Conservation (phyloP, 2,329 filamentous ascomycete genomes). For the Hypocreales sp. region DNA sequence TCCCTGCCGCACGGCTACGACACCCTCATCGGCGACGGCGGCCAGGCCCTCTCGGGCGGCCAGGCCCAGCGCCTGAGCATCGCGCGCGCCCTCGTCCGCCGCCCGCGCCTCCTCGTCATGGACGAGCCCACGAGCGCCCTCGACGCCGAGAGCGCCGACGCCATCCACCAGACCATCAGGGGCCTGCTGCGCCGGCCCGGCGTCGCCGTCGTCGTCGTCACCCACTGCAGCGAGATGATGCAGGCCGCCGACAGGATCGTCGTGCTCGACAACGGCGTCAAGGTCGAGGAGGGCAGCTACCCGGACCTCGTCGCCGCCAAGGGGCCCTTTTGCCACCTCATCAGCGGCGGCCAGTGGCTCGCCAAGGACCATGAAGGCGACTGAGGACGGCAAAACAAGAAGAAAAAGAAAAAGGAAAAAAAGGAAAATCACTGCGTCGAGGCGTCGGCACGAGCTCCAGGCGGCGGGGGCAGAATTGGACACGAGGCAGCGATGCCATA, state of each 20-base stretch:
- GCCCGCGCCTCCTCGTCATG: conserved; percentile 58
- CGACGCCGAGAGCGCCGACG: conserved; percentile 50
- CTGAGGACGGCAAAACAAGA: not conserved
- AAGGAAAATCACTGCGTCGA: too few species aligned
- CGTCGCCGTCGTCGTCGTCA: conserved; percentile 66
- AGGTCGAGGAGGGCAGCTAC: conserved; percentile 55
- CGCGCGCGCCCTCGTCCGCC: conserved; percentile 58
- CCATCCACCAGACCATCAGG: conserved; percentile 47
- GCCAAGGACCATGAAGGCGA: too few species aligned
- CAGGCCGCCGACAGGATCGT: conserved; percentile 56
- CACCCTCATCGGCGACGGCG: conserved; percentile 64
- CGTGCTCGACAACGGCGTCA: conserved; percentile 50
- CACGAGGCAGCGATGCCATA: too few species aligned
- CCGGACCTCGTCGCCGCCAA: conserved; percentile 33
- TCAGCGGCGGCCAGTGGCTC: conserved; percentile 18
- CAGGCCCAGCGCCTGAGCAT: conserved; percentile 74
- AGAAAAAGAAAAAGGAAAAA: too few species aligned
- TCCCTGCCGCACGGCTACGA: conserved; percentile 45
- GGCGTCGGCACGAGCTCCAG: too few species aligned
- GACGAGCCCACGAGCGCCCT: conserved; percentile 80
- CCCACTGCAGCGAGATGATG: conserved; percentile 81
- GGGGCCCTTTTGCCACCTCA: conserved; percentile 31
- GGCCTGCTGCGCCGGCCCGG: conserved; percentile 27
- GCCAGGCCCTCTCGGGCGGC: conserved; percentile 59
- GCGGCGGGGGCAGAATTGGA: too few species aligned